These are phyloP conservation scores for Paxillus involutus DNA, from an alignment of 768 basidiomycete species.

Conservation along the genomic window DNA sequence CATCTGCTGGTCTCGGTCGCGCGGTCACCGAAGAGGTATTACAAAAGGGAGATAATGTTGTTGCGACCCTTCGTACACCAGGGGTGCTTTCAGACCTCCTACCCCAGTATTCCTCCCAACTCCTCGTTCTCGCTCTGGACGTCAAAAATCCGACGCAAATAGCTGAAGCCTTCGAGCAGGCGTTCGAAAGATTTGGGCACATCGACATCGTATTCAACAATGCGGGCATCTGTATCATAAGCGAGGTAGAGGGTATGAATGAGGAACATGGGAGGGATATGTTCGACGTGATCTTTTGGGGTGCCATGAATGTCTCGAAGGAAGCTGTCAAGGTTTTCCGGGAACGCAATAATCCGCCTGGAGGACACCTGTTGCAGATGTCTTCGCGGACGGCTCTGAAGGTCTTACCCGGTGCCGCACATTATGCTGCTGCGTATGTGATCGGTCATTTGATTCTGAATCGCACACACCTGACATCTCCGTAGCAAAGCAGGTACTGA, in stretches of 20 bases:
- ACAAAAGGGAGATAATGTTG: conserved; percentile 37
- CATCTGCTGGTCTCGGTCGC: conserved; percentile 40
- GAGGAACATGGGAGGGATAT: conserved; percentile 30
- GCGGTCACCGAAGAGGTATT: conserved; percentile 34
- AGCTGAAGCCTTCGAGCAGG: too few species aligned
- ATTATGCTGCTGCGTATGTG: too few species aligned
- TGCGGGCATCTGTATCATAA: conserved; percentile 31
- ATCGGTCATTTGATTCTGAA: too few species aligned
- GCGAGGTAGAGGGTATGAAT: conserved; percentile 38
- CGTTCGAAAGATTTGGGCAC: conserved; percentile 37
- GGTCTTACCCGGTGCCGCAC: too few species aligned
- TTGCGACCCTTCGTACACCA: conserved; percentile 40
- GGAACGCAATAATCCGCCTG: too few species aligned
- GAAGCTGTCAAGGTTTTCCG: too few species aligned
- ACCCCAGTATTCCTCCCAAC: conserved; percentile 21
- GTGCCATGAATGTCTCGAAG: conserved; percentile 31
- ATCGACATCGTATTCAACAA: conserved; percentile 49
- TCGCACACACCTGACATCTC: too few species aligned
- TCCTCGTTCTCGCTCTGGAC: too few species aligned
- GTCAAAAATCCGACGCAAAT: too few species aligned
- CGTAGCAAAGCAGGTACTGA: too few species aligned
- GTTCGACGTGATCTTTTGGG: conserved; percentile 44
- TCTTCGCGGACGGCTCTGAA: too few species aligned
- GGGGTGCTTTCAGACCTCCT: conserved; percentile 29
- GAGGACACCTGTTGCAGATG: too few species aligned